Conservation (phyloP, 129 eudicot genomes). For the Dittrichia graveolens region DNA sequence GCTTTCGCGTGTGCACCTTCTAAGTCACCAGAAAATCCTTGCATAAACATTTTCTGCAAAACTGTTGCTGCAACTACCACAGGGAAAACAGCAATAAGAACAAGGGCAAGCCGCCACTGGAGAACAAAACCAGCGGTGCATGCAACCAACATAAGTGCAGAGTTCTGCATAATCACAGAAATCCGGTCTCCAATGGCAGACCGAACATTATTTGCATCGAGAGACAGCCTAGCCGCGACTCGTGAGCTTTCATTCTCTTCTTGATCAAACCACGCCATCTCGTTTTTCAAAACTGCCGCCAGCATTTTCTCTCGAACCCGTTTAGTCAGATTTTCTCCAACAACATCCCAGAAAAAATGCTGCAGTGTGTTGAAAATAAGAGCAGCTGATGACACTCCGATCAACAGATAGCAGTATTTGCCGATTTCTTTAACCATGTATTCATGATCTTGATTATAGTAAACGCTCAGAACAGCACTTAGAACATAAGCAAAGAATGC, state of each 20-base stretch:
- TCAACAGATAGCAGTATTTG: slow-evolving; percentile 77
- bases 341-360: slow-evolving; percentile 95
- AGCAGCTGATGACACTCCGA: slow-evolving; percentile 89
- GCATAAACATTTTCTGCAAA: slow-evolving; percentile 97
- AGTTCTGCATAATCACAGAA: slow-evolving; percentile 94
- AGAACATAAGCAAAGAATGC: slow-evolving; percentile 96
- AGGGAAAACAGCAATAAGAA: slow-evolving; percentile 93
- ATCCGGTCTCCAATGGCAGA: slow-evolving; percentile 95
- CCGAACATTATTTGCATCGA: slow-evolving; percentile 89
- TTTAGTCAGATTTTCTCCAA: slow-evolving; percentile 88
- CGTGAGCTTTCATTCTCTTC: slow-evolving; percentile 96
- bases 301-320: slow-evolving; percentile 90
- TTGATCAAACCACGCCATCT: slow-evolving; percentile 97
- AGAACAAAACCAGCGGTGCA: slow-evolving; percentile 91
- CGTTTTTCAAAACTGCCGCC: slow-evolving; percentile 79
- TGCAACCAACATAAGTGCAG: slow-evolving; percentile 91
- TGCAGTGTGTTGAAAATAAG: slow-evolving; percentile 84
- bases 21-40: slow-evolving; percentile 94
- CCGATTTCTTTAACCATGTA: slow-evolving; percentile 75
- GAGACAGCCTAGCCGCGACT: slow-evolving; percentile 77
- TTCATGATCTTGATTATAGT: slow-evolving; percentile 78
- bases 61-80: slow-evolving; percentile 94
- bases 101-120: slow-evolving; percentile 98
- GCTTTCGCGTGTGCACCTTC: slow-evolving; percentile 97
- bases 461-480: slow-evolving; percentile 88